phyloP scores from a whole-genome alignment of 345 rosid genomes.

The Microcos paniculata region DNA sequence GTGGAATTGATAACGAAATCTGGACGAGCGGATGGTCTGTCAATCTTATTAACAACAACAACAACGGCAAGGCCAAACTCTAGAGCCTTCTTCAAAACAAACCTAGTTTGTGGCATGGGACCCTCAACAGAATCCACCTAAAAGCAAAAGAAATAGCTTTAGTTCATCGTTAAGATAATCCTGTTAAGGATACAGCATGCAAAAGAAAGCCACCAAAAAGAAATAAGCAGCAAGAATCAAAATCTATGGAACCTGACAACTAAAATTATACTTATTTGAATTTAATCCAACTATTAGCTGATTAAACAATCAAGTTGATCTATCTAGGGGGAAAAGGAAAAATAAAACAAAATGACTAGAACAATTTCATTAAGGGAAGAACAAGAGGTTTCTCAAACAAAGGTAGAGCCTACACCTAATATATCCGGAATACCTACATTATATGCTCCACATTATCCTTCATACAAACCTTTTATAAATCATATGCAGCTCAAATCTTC shows the following conservation, averaged over 20 bases:
- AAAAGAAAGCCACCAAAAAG: constrained; percentile 8
- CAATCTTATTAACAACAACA: constrained; percentile 95
- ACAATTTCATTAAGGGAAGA: not conserved
- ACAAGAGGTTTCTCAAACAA: not conserved
- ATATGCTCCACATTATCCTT: not conserved
- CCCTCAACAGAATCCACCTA: constrained; percentile 99
- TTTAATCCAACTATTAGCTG: not conserved
- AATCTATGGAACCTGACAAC: not conserved
- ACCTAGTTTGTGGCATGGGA: constrained; percentile 99
- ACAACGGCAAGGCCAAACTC: constrained; percentile 96
- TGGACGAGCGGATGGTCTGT: constrained; percentile 96
- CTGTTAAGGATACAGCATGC: not conserved
- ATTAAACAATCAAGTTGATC: not conserved
- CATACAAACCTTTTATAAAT: not conserved
- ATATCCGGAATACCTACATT: not conserved
- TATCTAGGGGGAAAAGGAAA: not conserved
- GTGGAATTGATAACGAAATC: constrained; percentile 91
- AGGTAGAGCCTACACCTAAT: not conserved
- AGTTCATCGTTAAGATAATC: not conserved
- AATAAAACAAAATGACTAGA: not conserved
- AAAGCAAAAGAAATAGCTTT: constrained; percentile 10
- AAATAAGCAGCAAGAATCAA: not conserved
- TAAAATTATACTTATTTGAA: not conserved
- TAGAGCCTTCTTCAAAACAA: constrained; percentile 94
- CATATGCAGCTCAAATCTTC: not conserved